Conservation (phyloP, 495 filamentous ascomycete genomes). For the Hypoxylon lenormandii region DNA sequence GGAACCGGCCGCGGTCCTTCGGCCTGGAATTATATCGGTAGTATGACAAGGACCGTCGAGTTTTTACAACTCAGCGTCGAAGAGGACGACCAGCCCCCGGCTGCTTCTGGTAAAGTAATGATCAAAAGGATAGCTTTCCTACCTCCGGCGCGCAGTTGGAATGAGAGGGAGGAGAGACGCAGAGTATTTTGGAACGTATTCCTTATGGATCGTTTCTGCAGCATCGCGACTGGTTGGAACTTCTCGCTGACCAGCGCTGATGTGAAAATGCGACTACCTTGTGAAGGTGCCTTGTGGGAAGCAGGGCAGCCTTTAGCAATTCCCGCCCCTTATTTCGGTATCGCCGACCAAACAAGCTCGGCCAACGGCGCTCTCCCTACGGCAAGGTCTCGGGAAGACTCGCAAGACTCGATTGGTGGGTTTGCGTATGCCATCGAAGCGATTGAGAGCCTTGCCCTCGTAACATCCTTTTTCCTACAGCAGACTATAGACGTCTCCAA, state of each 20-base stretch:
- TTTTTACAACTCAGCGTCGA: constrained; percentile 56
- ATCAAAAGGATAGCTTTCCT: constrained; percentile 54
- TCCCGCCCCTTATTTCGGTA: constrained; percentile 54
- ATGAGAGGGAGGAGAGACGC: constrained; percentile 50
- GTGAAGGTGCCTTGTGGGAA: constrained; percentile 54
- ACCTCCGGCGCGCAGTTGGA: constrained; percentile 50
- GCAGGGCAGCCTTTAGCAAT: constrained; percentile 50
- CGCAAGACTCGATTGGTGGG: constrained; percentile 51
- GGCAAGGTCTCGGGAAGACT: constrained; percentile 40
- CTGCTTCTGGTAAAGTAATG: constrained; percentile 23
- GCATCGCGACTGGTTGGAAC: constrained; percentile 53
- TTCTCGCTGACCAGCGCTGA: constrained; percentile 56
- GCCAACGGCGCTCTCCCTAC: constrained; percentile 10
- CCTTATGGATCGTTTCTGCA: constrained; percentile 55
- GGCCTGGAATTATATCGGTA: constrained; percentile 55
- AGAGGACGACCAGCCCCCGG: constrained; percentile 36
- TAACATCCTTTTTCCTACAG: constrained; percentile 58
- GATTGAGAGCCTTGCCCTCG: constrained; percentile 56
- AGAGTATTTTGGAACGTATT: constrained; percentile 61
- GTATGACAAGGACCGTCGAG: constrained; percentile 56
- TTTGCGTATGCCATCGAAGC: constrained; percentile 61
- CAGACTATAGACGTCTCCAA: constrained; percentile 53
- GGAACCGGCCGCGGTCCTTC: constrained; percentile 47
- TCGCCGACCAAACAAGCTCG: constrained; percentile 26
- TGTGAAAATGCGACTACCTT: constrained; percentile 57